These are phyloP conservation scores for Citrullus colocynthis DNA, from an alignment of 306 rosid species.

Conservation along the genomic window DNA sequence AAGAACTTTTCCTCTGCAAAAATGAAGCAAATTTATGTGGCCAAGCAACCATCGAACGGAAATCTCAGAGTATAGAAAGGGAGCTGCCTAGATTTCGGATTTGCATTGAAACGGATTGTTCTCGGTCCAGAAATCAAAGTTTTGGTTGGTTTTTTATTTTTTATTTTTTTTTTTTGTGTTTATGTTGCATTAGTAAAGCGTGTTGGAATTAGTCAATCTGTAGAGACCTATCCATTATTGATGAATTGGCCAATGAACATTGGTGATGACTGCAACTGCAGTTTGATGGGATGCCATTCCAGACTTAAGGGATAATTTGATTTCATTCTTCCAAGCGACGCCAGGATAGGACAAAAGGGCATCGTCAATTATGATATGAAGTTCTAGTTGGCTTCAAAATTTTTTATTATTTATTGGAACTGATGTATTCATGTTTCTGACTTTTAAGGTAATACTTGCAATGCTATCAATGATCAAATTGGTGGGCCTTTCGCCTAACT, in stretches of 20 bases:
- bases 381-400: background rate
- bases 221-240: background rate
- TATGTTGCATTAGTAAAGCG: background rate
- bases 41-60: conserved; percentile 62
- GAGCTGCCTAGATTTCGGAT: conserved; percentile 5
- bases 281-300: conserved; percentile 6
- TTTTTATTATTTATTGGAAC: conserved; percentile 1
- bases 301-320: background rate
- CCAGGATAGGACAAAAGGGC: background rate
- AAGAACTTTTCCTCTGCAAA: conserved; percentile 53
- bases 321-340: background rate
- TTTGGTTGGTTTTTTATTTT: background rate
- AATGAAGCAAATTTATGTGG: conserved; percentile 84
- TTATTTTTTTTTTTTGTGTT: background rate
- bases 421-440: background rate
- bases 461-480: background rate
- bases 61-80: conserved; percentile 18
- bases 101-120: background rate
- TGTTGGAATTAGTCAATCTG: conserved; percentile 4
- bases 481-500: background rate
- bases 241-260: background rate
- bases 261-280: background rate
- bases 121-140: conserved; percentile 4
- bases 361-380: background rate
- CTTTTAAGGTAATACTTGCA: background rate